These are phyloP conservation scores for Fusarium temperatum DNA, from an alignment of 2,329 filamentous ascomycete genomes.

Conservation along the genomic window DNA sequence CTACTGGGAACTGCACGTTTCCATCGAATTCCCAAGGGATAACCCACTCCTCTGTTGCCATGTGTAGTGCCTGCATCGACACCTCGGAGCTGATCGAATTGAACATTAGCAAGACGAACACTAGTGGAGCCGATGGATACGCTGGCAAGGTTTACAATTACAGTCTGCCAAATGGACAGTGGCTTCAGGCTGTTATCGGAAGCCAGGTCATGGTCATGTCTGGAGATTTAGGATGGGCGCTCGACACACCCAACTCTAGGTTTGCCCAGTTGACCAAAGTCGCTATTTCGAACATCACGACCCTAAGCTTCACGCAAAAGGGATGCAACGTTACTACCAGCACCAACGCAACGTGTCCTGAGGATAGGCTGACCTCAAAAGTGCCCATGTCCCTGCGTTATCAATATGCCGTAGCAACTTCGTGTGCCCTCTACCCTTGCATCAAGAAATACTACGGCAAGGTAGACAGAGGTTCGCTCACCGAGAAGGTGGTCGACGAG, in stretches of 20 bases:
- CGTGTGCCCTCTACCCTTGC: constrained; percentile 2
- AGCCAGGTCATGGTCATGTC: not conserved
- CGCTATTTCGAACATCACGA: not conserved
- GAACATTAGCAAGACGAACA: fast-evolving
- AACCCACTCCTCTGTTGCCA: not conserved
- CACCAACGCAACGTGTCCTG: not conserved
- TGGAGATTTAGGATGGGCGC: not conserved
- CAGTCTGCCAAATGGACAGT: not conserved
- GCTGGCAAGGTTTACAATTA: not conserved
- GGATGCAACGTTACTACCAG: not conserved
- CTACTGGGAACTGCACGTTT: constrained; percentile 9
- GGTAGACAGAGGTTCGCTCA: not conserved
- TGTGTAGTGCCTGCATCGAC: constrained; percentile 3
- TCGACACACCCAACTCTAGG: not conserved
- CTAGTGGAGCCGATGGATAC: fast-evolving
- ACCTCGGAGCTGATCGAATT: not conserved
- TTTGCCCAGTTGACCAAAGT: not conserved
- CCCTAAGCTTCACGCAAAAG: not conserved
- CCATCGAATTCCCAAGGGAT: not conserved
- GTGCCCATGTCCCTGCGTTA: not conserved
- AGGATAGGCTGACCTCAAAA: not conserved
- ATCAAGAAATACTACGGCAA: constrained; percentile 3
- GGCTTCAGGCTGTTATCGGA: not conserved
- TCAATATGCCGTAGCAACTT: not conserved
- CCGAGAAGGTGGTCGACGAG: not conserved